These are phyloP conservation scores for Podospora bellae-mahoneyi DNA, from an alignment of 495 filamentous ascomycete genomes.

Conservation along the genomic window DNA sequence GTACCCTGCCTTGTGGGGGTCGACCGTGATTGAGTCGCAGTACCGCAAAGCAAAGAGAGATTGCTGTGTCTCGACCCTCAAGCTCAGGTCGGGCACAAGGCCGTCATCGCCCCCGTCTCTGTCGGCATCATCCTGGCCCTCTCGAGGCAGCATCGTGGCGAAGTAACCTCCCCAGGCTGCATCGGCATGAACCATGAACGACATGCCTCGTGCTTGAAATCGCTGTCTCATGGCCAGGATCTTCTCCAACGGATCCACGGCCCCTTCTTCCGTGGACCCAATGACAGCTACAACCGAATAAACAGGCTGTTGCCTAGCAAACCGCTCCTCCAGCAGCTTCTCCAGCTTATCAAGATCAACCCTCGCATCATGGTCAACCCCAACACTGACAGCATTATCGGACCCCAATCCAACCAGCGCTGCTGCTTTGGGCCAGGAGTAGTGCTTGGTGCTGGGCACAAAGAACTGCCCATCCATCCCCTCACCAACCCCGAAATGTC, in stretches of 20 bases:
- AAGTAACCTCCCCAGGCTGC: constrained; percentile 55
- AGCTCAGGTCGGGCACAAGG: constrained; percentile 32
- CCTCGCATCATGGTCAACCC: constrained; percentile 39
- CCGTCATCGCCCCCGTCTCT: constrained; percentile 26
- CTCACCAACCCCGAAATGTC: constrained; percentile 31
- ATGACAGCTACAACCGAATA: constrained; percentile 29
- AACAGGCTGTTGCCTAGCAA: constrained; percentile 35
- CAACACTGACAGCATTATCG: constrained; percentile 37
- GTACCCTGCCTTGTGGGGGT: constrained; percentile 50
- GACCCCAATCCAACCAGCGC: constrained; percentile 47
- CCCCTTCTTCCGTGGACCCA: constrained; percentile 39
- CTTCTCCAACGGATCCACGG: constrained; percentile 38
- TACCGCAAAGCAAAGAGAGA: constrained; percentile 35
- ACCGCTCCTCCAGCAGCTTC: constrained; percentile 28
- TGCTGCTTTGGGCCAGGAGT: constrained; percentile 49
- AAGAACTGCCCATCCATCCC: constrained; percentile 34
- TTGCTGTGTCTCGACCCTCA: constrained; percentile 36
- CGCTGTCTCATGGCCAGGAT: constrained; percentile 40
- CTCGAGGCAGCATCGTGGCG: constrained; percentile 38
- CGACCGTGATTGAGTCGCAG: constrained; percentile 46
- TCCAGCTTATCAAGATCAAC: constrained; percentile 36
- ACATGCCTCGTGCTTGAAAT: constrained; percentile 40
- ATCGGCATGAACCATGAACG: constrained; percentile 45
- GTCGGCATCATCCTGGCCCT: constrained; percentile 16
- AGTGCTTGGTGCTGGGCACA: constrained; percentile 40